phyloP scores from a whole-genome alignment of 305 asterid genomes.

The Fraxinus albicans region DNA sequence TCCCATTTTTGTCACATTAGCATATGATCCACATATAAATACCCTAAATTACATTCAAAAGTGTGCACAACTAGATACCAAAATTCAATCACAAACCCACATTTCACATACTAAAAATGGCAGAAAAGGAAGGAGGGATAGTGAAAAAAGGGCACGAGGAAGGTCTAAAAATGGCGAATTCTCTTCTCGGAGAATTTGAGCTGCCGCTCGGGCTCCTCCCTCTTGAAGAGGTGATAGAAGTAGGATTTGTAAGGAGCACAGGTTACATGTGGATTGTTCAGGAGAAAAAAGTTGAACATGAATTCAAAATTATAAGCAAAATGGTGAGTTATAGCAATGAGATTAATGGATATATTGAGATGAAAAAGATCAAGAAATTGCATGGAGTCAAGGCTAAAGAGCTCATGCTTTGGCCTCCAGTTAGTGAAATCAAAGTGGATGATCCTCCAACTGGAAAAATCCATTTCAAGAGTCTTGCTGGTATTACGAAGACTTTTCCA shows the following conservation, averaged over 20 bases:
- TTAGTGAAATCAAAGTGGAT: constrained; percentile 10
- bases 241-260: constrained; percentile 21
- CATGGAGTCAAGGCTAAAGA: constrained; percentile 13
- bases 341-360: constrained; percentile 21
- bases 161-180: constrained; percentile 26
- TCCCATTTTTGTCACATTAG: neutral
- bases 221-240: constrained; percentile 26
- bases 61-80: neutral
- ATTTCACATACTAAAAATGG: constrained; percentile 9
- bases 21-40: neutral
- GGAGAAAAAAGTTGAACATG: constrained; percentile 19
- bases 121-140: constrained; percentile 28
- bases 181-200: constrained; percentile 27
- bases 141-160: constrained; percentile 34
- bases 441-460: constrained; percentile 10
- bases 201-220: constrained; percentile 29
- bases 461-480: constrained; percentile 14
- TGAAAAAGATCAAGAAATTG: constrained; percentile 17
- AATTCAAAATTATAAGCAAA: constrained; percentile 18
- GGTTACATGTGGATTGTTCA: constrained; percentile 30
- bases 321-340: constrained; percentile 20
- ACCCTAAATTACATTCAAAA: neutral
- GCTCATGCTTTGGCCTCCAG: constrained; percentile 12
- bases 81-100: neutral
- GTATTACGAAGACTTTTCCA: constrained; percentile 13